These are phyloP conservation scores for Anthracocystis setariae DNA, from an alignment of 1,284 basidiomycete genomes.

Conservation along the genomic window DNA sequence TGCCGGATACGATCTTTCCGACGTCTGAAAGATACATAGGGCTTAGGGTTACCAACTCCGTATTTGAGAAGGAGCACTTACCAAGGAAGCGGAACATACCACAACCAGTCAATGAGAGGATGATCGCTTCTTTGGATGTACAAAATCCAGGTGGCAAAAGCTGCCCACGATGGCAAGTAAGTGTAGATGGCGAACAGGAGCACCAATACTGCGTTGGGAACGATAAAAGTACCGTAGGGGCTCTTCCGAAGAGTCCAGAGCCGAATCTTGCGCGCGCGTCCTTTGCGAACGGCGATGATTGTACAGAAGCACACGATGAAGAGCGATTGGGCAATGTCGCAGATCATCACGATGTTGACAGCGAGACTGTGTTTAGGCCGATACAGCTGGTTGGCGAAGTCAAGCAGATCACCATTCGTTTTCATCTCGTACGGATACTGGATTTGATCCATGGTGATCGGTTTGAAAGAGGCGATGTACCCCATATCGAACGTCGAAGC, in stretches of 20 bases:
- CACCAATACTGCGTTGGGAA: slow-evolving; percentile 22
- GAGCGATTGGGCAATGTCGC: slow-evolving; percentile 19
- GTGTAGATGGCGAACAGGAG: not conserved
- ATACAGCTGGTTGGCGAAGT: slow-evolving; percentile 1
- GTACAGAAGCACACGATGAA: slow-evolving; percentile 10
- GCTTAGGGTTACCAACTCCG: too few relatives aligned
- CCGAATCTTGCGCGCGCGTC: slow-evolving; percentile 3
- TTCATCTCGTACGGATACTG: slow-evolving; percentile 5
- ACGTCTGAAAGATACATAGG: too few relatives aligned
- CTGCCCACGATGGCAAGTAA: slow-evolving; percentile 1
- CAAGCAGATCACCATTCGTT: slow-evolving; percentile 9
- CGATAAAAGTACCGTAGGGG: slow-evolving; percentile 13
- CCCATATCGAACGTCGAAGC: too few relatives aligned
- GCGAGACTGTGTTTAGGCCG: slow-evolving; percentile 11
- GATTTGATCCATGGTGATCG: not conserved
- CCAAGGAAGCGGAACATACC: slow-evolving; percentile 23
- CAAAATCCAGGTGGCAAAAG: slow-evolving; percentile 10
- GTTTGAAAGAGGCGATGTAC: too few relatives aligned
- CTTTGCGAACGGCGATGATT: slow-evolving; percentile 15
- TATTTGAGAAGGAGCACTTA: too few relatives aligned
- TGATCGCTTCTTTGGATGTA: slow-evolving; percentile 1
- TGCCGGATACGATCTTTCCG: too few relatives aligned
- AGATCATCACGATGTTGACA: slow-evolving; percentile 18
- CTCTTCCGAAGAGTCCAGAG: slow-evolving; percentile 12
- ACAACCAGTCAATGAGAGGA: slow-evolving; percentile 15